phyloP scores from a whole-genome alignment of 1,284 basidiomycete species.

The Tetrapyrgos nigripes region DNA sequence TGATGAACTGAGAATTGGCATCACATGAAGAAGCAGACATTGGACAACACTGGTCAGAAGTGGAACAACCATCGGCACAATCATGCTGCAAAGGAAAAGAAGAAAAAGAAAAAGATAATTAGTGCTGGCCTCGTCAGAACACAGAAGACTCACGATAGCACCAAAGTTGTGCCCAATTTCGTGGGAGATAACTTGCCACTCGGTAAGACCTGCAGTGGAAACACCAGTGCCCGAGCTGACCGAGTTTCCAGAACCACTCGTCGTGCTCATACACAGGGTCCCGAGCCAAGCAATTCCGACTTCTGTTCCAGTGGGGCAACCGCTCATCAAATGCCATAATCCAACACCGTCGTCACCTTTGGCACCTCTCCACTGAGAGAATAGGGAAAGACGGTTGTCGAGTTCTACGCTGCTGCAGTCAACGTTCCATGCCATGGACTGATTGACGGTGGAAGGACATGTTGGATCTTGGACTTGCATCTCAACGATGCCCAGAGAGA shows the following conservation, averaged over 20 bases:
- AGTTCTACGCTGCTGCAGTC: slow-evolving; percentile 54
- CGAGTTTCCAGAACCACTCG: slow-evolving; percentile 49
- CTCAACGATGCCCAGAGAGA: slow-evolving; percentile 86
- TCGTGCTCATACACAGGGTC: slow-evolving; percentile 57
- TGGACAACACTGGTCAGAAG: slow-evolving; percentile 74
- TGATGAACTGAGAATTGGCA: slow-evolving; percentile 75
- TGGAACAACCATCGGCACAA: slow-evolving; percentile 71
- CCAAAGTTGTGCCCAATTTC: slow-evolving; percentile 94
- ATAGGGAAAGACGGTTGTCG: slow-evolving; percentile 78
- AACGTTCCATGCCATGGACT: slow-evolving; percentile 64
- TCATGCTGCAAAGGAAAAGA: slow-evolving; percentile 37
- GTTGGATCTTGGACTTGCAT: slow-evolving; percentile 68
- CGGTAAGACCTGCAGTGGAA: slow-evolving; percentile 75
- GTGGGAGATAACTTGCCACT: slow-evolving; percentile 87
- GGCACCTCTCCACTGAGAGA: slow-evolving; percentile 84
- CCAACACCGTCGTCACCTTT: slow-evolving; percentile 78
- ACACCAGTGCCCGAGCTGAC: slow-evolving; percentile 86
- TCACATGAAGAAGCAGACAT: slow-evolving; percentile 66
- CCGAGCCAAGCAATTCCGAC: slow-evolving; percentile 93
- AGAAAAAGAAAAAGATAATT: slow-evolving; percentile 24
- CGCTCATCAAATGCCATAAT: slow-evolving; percentile 92
- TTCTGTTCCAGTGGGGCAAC: slow-evolving; percentile 84
- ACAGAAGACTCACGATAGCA: slow-evolving; percentile 71
- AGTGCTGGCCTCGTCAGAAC: slow-evolving; percentile 33
- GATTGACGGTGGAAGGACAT: slow-evolving; percentile 58